Base-by-base conservation (phyloP, 371 early-diverging fungal species). In the Ecytonucleospora hepatopenaei region DNA sequence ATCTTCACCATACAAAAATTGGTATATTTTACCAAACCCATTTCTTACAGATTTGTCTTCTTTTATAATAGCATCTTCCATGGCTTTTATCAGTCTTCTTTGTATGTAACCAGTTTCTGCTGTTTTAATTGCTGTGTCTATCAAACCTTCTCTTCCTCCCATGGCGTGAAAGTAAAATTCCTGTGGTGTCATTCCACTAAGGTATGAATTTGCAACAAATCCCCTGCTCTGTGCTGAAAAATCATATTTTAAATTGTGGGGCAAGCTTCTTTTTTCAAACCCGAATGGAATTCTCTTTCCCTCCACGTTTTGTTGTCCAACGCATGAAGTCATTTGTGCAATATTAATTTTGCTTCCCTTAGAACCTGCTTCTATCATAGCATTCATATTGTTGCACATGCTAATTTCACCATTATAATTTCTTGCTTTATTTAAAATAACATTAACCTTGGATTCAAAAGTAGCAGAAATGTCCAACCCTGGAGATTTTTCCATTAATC, bases 81-180 rank as follows among this genome's bases (percentile, higher is more conserved):
- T 47, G 19, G 80, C 82, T 84, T 95, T 97, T 88, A 94, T 92
- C 65, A 97, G 81, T 78, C 96, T 88, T 65, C 97, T 84, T 80
- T 92, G 92, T 91, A 95, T 94, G 75, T 95, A 95, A 67, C 97
- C 98, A 0, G 97, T 95, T 82, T 95, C 96, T 31, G 98, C 97
- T 32, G 98, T 96, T 62, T 85, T 85, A 75, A 98, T 96, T 62
- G 98, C 97, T 2, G 98, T 96, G 82, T 98, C 98, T 60, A 98
- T 93, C 67, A 98, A 82, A 81, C 98, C 98, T 86, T 96, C 98
- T 83, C 98, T 88, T 76, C 98, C 97, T 60, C 92, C 89, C 21
- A 92, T 89, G 64, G 95, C 96, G 83, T 98, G 98, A 85, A 95
- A 98, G 65, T 95, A 84, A 76, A 96, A 96, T 76, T 96, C 97